Base-by-base conservation (phyloP, 2,329 filamentous ascomycete genomes). In the Sphaerulina vaccinii region DNA sequence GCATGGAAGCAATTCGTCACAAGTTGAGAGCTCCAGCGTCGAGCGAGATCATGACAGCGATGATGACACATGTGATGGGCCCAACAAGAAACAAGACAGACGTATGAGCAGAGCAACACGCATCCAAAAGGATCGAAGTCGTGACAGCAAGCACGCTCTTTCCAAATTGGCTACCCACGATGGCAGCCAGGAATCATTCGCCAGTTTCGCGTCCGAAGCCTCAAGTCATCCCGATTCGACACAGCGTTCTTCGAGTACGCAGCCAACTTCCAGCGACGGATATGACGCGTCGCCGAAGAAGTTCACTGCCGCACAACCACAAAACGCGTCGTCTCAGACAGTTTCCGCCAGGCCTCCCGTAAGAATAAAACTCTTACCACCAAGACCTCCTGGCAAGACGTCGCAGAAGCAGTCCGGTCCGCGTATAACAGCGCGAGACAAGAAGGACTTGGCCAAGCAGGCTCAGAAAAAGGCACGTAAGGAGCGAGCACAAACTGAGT, bases 1-100 rank as follows among this genome's bases (percentile, higher is more conserved):
- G 41, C 65, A 67, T 41, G 67, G 65, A 41, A 72, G 68, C 57
- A 64, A 65, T 15, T 73, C 71, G n/a, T 73, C 74, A 16, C 65
- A 69, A 32, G 71, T 72, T 41, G 72, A 72, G 49, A 72, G 68
- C 58, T 77, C 75, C 1, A 80, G 78, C 63, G 67, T 79, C 55
- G 69, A 79, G 66, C 68, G 75, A 50, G 78, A 80, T 46, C 69
- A 71, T 15, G 77, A 80, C 56, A 74, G 73, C 44, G 77, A 79
- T 13, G 76, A 79, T 18, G 75, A 76, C 8, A 62, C 69, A 18
- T 58, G 66, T 47, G 64, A 68, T n/a, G 75, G 73, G 5, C 75
- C 78, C n/a, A 77, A 73, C 55, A 81, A 81, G 68, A 76, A 76
- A 60, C 73, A 74, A 51, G 73, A 75, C 36, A 71, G 75, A 23